Evolutionary conservation across 306 rosid species (phyloP).

Genomic region (Arachis stenosperma): DNA sequence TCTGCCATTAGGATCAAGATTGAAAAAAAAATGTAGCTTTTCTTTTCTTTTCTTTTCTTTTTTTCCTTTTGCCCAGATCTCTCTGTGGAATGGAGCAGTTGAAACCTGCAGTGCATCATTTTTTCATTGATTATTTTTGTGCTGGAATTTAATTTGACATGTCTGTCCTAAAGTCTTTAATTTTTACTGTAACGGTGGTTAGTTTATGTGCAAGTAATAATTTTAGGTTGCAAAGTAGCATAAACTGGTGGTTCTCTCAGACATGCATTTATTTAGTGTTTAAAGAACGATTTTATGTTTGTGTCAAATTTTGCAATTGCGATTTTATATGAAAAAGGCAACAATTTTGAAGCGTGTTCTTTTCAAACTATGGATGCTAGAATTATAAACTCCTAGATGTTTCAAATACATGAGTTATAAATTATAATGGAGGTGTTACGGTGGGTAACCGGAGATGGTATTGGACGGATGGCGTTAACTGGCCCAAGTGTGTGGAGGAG

Average conservation of each 20-base stretch:
- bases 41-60: not conserved
- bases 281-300: not conserved
- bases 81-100: slow-evolving; percentile 82
- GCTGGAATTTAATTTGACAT: slow-evolving; percentile 65
- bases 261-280: not conserved
- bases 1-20: slow-evolving; percentile 89
- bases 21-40: slow-evolving; percentile 60
- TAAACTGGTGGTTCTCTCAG: not conserved
- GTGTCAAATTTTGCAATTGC: not conserved
- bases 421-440: too few relatives aligned
- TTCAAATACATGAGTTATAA: too few relatives aligned
- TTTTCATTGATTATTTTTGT: slow-evolving; percentile 90
- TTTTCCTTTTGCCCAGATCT: slow-evolving; percentile 47
- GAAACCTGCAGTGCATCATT: slow-evolving; percentile 78
- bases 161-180: slow-evolving; percentile 44
- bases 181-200: slow-evolving; percentile 37
- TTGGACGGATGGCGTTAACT: too few relatives aligned
- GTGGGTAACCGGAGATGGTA: too few relatives aligned
- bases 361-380: too few relatives aligned
- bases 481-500: too few relatives aligned
- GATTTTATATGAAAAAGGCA: not conserved
- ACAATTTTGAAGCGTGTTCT: not conserved
- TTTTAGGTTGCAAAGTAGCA: slow-evolving; percentile 38
- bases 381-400: too few relatives aligned
- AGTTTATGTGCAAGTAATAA: slow-evolving; percentile 38